Evolutionary conservation across 2,329 filamentous ascomycete species (phyloP), one percentile per base, ranked within the genome.

Genomic region (Grosmannia clavigera): DNA sequence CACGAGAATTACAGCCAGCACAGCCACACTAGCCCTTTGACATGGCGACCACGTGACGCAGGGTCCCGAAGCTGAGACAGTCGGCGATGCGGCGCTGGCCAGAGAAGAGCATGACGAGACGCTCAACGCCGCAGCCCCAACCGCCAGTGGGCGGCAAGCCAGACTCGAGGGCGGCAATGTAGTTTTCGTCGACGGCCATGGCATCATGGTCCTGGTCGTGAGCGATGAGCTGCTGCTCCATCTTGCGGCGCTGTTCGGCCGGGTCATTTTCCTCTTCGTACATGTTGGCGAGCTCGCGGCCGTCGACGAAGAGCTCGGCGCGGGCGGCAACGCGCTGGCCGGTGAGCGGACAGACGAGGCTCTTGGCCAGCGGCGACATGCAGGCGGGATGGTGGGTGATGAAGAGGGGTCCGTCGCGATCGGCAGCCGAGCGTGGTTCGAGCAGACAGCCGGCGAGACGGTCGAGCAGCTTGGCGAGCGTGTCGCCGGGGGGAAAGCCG

Each of bases 211-310:
- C 77, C 62, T 72, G 50, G 81, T 22, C 22, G 22, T 22, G 22
- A 22, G 22, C 75, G 19, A 69, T 77, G 43, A 74, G 75, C 65
- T 84, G 80, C 11, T 73, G 79, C 55, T 84, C 73, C 64, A 99
- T 91, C 72, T 99, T 99, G 60, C 81, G 78, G 54, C 88, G 81
- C 74, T 99, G 94, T 67, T 87, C 88, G 59, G 87, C 85, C 0
- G 94, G 94, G 58, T 90, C 88, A 72, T 99, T 99, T 71, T 99
- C 94, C 73, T 99, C 94, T 71, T 99, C 94, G 72, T 99, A 99
- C 76, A 92, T 95, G 72, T 99, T 99, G 62, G 92, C 90, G 38
- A 96, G 80, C 70, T 99, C 94, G 59, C 84, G 83, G 50, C 87
- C 84, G 57, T 83, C 75, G 63, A 95, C 82, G 73, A 95, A 96